Evolutionary conservation across 768 basidiomycete species (phyloP).

Genomic region (Psilocybe sp.): DNA sequence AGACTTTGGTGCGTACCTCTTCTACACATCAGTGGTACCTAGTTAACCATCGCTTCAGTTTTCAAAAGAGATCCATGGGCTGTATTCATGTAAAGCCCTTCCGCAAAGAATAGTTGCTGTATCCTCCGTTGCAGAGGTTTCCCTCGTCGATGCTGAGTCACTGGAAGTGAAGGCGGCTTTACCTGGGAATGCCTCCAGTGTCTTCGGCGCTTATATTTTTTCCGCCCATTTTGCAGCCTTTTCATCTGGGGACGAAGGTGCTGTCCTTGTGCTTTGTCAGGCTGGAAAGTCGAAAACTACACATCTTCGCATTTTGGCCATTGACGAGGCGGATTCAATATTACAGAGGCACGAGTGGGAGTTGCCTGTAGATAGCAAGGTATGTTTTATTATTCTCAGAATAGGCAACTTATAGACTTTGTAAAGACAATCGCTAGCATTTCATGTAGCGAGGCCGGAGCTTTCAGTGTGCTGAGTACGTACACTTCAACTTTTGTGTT

Average conservation of each 20-base stretch:
- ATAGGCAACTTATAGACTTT: background rate
- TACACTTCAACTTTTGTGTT: slow-evolving; percentile 2
- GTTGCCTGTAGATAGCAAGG: slow-evolving; percentile 29
- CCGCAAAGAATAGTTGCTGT: slow-evolving; percentile 21
- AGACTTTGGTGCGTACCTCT: slow-evolving; percentile 38
- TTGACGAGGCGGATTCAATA: slow-evolving; percentile 30
- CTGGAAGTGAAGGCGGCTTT: slow-evolving; percentile 21
- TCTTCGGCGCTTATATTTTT: slow-evolving; percentile 19
- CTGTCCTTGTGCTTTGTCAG: slow-evolving; percentile 14
- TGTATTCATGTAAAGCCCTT: slow-evolving; percentile 21
- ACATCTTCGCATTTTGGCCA: slow-evolving; percentile 27
- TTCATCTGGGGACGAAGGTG: slow-evolving; percentile 10
- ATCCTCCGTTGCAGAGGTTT: slow-evolving; percentile 20
- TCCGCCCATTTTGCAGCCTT: slow-evolving; percentile 13
- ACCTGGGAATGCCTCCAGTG: slow-evolving; percentile 4
- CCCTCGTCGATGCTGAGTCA: slow-evolving; percentile 19
- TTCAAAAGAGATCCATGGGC: slow-evolving; percentile 16
- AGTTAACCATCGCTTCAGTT: slow-evolving; percentile 15
- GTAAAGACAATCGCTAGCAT: slow-evolving; percentile 33
- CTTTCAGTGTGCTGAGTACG: slow-evolving; percentile 50
- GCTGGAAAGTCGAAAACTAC: slow-evolving; percentile 18
- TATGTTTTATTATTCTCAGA: slow-evolving; percentile 12
- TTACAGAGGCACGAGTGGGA: slow-evolving; percentile 24
- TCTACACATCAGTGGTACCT: background rate
- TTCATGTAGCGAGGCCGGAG: slow-evolving; percentile 47